Evolutionary conservation across 768 basidiomycete genomes (phyloP).

Genomic region (Hortiboletus flavorubellus): DNA sequence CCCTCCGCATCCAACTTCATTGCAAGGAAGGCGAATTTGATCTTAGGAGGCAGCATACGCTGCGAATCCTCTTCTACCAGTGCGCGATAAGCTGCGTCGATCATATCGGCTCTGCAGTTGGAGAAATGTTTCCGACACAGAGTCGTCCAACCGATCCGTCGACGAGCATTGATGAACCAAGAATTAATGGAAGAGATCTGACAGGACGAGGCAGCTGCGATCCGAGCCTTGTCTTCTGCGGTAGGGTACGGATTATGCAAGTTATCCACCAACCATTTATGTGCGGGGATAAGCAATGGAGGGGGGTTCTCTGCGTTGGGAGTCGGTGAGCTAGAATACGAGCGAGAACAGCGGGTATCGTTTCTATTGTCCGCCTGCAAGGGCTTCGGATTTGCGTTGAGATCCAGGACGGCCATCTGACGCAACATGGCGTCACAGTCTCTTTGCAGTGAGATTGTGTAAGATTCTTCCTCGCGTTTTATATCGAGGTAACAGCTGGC

Average conservation of each 20-base stretch:
- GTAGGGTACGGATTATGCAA: conserved; percentile 53
- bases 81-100: conserved; percentile 29
- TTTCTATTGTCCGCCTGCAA: neutral
- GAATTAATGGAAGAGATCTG: conserved; percentile 33
- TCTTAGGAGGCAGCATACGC: conserved; percentile 5
- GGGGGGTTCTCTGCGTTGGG: neutral
- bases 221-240: conserved; percentile 19
- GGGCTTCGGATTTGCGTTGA: neutral
- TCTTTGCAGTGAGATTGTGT: neutral
- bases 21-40: conserved; percentile 25
- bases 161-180: conserved; percentile 49
- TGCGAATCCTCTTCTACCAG: conserved; percentile 23
- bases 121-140: conserved; percentile 32
- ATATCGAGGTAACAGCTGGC: conserved; percentile 8
- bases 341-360: too few relatives aligned
- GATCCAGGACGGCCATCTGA: neutral
- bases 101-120: conserved; percentile 24
- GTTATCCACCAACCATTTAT: conserved; percentile 44
- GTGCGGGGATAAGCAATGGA: conserved; percentile 17
- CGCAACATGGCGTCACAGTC: conserved; percentile 10
- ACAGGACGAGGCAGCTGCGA: conserved; percentile 20
- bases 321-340: neutral
- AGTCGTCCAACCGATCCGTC: conserved; percentile 52
- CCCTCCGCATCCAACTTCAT: conserved; percentile 32
- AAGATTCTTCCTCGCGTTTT: neutral